phyloP scores from a whole-genome alignment of 495 filamentous ascomycete genomes.

The Penicillium cinerascens region DNA sequence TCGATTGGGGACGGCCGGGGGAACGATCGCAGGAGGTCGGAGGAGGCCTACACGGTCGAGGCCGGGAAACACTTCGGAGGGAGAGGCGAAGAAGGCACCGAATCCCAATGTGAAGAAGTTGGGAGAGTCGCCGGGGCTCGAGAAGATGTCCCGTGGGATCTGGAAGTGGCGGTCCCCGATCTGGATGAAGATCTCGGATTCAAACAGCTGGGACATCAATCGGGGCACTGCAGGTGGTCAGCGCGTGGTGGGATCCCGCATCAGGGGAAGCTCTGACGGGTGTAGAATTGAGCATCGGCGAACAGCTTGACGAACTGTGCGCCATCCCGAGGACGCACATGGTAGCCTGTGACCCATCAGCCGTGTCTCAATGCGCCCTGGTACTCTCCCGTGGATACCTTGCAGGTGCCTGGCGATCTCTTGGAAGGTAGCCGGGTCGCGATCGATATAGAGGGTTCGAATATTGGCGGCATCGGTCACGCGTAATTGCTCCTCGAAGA shows the following conservation, averaged over 20 bases:
- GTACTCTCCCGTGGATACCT: slow-evolving; percentile 39
- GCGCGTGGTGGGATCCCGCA: neutral
- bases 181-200: slow-evolving; percentile 85
- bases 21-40: slow-evolving; percentile 80
- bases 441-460: slow-evolving; percentile 88
- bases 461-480: slow-evolving; percentile 53
- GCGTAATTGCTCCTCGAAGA: slow-evolving; percentile 81
- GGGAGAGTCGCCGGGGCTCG: slow-evolving; percentile 76
- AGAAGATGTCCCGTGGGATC: slow-evolving; percentile 86
- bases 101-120: slow-evolving; percentile 97
- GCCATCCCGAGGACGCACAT: slow-evolving; percentile 77
- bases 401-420: slow-evolving; percentile 92
- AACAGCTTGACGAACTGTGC: slow-evolving; percentile 87
- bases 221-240: slow-evolving; percentile 63
- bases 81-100: slow-evolving; percentile 79
- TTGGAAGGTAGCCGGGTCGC: slow-evolving; percentile 83
- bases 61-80: slow-evolving; percentile 80
- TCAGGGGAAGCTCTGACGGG: slow-evolving; percentile 46
- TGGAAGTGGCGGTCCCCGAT: slow-evolving; percentile 84
- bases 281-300: slow-evolving; percentile 95
- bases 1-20: slow-evolving; percentile 75
- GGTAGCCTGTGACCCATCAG: slow-evolving; percentile 58
- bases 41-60: slow-evolving; percentile 77
- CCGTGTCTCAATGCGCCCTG: neutral
- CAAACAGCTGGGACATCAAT: slow-evolving; percentile 89